phyloP scores from a whole-genome alignment of 2,329 filamentous ascomycete species.

The Fusarium sp. region DNA sequence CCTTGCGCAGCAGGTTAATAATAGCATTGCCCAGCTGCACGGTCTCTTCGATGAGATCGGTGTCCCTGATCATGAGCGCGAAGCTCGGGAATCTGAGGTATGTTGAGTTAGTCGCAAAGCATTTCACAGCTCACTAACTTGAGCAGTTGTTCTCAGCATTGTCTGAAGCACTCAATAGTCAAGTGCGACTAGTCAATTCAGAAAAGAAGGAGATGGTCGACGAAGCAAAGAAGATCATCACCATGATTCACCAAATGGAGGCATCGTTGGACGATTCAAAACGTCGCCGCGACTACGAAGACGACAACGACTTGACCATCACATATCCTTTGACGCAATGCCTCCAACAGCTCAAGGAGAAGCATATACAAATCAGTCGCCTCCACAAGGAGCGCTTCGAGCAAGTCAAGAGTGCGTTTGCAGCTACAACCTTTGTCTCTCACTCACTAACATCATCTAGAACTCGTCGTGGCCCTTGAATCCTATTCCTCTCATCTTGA shows the following conservation, averaged over 20 bases:
- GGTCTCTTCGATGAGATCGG: conserved; percentile 97
- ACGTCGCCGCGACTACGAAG: conserved; percentile 70
- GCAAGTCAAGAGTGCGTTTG: conserved; percentile 84
- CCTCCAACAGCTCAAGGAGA: conserved; percentile 83
- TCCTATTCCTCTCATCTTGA: conserved; percentile 98
- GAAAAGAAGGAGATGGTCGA: conserved; percentile 94
- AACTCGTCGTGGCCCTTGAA: conserved; percentile 91
- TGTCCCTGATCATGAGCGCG: conserved; percentile 91
- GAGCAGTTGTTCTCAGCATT: conserved; percentile 86
- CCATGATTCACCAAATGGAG: conserved; percentile 92
- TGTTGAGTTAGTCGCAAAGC: conserved; percentile 39
- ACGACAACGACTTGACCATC: conserved; percentile 75
- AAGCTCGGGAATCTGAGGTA: conserved; percentile 89
- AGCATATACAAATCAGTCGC: conserved; percentile 80
- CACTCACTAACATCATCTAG: conserved; percentile 54
- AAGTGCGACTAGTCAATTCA: conserved; percentile 82
- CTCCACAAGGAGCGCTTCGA: conserved; percentile 92
- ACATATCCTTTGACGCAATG: conserved; percentile 86
- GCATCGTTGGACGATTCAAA: conserved; percentile 82
- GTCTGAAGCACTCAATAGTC: conserved; percentile 90
- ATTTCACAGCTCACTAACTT: conserved; percentile 11
- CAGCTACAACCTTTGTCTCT: neutral
- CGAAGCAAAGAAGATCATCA: conserved; percentile 86
- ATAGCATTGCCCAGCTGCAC: conserved; percentile 91
- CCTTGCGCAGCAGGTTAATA: conserved; percentile 93